Conservation (phyloP, 2,329 filamentous ascomycete genomes). For the Blastomyces percursus region DNA sequence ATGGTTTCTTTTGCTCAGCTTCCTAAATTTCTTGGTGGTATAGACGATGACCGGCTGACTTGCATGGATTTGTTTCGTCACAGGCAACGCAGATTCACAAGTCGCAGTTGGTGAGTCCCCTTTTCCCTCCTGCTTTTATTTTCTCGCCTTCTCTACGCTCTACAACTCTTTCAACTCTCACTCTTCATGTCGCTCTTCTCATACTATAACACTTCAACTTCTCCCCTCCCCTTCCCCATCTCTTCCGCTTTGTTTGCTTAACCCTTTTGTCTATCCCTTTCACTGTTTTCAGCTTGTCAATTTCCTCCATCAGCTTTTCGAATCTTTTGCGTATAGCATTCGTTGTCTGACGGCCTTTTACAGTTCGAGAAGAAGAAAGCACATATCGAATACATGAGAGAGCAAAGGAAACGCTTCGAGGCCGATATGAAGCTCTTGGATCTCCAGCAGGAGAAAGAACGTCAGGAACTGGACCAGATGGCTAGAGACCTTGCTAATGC, state of each 20-base stretch:
- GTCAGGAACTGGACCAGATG: constrained; percentile 74
- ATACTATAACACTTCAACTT: not conserved
- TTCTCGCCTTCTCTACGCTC: not conserved
- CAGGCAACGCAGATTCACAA: constrained; percentile 20
- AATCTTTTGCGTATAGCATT: not conserved
- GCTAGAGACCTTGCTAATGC: constrained; percentile 61
- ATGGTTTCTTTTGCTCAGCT: not conserved
- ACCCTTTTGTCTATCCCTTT: not conserved
- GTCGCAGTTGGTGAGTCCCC: constrained; percentile 18
- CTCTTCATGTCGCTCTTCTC: not conserved
- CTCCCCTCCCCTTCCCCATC: not conserved
- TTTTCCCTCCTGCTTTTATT: not conserved
- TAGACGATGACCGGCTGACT: constrained; percentile 1
- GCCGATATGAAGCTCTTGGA: constrained; percentile 85
- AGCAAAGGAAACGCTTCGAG: constrained; percentile 82
- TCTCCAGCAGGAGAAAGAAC: constrained; percentile 69
- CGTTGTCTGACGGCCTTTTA: constrained; percentile 20
- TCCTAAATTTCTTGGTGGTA: constrained; percentile 7
- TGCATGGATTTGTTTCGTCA: constrained; percentile 4
- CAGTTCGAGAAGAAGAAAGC: constrained; percentile 90
- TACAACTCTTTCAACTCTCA: not conserved
- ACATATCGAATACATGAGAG: constrained; percentile 81
- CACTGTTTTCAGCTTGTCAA: too few relatives aligned
- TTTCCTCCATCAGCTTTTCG: not conserved
- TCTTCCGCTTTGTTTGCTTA: constrained; percentile 12